A percentile compares a stretch with the other conserved stretches of the same genome.
Conservation (phyloP, 108 stramenopile genomes). For the Fragilaria crotonensis region DNA sequence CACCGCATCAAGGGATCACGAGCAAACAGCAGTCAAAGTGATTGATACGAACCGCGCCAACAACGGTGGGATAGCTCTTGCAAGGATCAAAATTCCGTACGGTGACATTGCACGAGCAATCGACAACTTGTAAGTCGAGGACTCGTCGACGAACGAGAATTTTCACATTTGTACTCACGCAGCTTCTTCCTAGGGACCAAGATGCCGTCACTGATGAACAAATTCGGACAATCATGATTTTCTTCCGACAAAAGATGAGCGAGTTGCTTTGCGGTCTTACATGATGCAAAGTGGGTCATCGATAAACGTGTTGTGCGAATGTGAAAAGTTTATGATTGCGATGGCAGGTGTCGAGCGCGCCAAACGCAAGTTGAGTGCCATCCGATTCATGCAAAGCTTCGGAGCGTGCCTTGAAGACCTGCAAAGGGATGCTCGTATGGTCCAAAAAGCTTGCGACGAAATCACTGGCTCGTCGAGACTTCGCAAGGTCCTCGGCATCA, state of each 20-base stretch:
- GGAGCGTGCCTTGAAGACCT: neutral
- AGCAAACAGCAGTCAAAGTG: conserved; percentile 9
- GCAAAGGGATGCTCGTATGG: neutral
- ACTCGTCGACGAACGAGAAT: neutral
- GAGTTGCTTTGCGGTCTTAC: conserved; percentile 4
- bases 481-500: conserved; percentile 53
- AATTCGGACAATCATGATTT: conserved; percentile 15
- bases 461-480: conserved; percentile 33
- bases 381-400: conserved; percentile 35
- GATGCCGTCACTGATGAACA: conserved; percentile 19
- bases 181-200: conserved; percentile 4
- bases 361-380: conserved; percentile 13
- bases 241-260: conserved; percentile 32
- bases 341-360: conserved; percentile 7
- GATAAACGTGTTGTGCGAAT: conserved; percentile 11
- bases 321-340: conserved; percentile 25
- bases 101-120: conserved; percentile 12
- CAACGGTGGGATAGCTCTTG: conserved; percentile 40
- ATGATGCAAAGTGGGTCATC: neutral
- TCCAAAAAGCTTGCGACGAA: conserved; percentile 63
- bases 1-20: neutral
- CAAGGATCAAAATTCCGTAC: conserved; percentile 21
- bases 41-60: conserved; percentile 38
- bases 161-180: neutral
- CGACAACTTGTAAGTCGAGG: conserved; percentile 16